phyloP scores from a whole-genome alignment of 202 grass and related monocot genomes.

The Zoysia matrella region DNA sequence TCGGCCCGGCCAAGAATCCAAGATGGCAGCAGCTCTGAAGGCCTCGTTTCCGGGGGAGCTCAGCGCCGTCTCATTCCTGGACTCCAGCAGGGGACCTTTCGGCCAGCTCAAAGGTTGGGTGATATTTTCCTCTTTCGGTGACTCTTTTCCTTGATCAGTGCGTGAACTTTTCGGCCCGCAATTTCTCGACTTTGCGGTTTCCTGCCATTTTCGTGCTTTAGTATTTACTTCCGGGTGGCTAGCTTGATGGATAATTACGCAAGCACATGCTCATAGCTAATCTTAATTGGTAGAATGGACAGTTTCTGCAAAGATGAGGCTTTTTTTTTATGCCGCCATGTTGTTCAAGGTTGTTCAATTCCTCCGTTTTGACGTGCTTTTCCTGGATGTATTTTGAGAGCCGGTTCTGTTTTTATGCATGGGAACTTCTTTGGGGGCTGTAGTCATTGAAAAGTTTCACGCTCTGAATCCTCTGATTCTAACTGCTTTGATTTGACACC shows the following conservation, averaged over 20 bases:
- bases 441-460: slow-evolving; percentile 50
- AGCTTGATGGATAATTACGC: slow-evolving; percentile 1
- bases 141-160: background rate
- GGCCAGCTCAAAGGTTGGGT: slow-evolving; percentile 66
- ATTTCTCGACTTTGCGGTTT: background rate
- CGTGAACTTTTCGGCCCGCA: background rate
- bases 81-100: background rate
- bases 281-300: background rate
- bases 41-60: slow-evolving; percentile 62
- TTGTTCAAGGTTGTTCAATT: background rate
- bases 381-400: slow-evolving; percentile 7
- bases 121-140: slow-evolving; percentile 22
- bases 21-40: slow-evolving; percentile 71
- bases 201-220: background rate
- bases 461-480: slow-evolving; percentile 28
- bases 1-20: background rate
- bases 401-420: slow-evolving; percentile 29
- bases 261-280: background rate
- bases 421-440: slow-evolving; percentile 35
- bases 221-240: background rate
- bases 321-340: background rate
- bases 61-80: no score
- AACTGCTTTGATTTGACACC: slow-evolving; percentile 60
- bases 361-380: background rate
- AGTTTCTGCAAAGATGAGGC: background rate